Evolutionary conservation across 1,284 basidiomycete genomes (phyloP).

Genomic region (Naganishia albida): DNA sequence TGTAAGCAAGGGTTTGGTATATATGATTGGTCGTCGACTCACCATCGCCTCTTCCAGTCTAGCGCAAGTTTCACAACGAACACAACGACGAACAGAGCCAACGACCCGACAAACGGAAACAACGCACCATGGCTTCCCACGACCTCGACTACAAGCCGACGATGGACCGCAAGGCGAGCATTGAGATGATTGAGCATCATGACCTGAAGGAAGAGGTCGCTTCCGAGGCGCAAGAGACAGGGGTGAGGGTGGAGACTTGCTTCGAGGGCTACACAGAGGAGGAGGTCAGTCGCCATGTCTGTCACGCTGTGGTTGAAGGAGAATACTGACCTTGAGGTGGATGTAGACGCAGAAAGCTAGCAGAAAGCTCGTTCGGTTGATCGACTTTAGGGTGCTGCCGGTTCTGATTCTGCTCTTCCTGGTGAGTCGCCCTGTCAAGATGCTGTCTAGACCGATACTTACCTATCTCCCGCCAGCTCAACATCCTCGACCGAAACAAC

Average conservation of each 20-base stretch:
- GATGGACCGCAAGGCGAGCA: constrained; percentile 16
- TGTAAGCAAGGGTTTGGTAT: neutral
- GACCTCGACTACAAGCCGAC: constrained; percentile 10
- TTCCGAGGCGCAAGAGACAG: constrained; percentile 10
- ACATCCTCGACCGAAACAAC: constrained; percentile 31
- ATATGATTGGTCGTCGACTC: neutral
- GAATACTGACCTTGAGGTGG: neutral
- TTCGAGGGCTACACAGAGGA: constrained; percentile 28
- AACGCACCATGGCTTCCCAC: constrained; percentile 6
- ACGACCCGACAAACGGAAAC: too few species aligned
- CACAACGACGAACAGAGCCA: neutral
- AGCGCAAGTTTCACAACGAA: neutral
- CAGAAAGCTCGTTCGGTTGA: constrained; percentile 28
- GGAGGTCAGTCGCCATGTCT: constrained; percentile 5
- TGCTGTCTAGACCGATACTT: neutral
- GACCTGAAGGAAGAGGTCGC: constrained; percentile 15
- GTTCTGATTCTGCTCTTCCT: constrained; percentile 27
- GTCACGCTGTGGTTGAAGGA: neutral
- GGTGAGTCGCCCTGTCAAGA: constrained; percentile 7
- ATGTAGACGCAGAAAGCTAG: constrained; percentile 10
- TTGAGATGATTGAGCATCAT: constrained; percentile 31
- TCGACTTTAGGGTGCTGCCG: constrained; percentile 30
- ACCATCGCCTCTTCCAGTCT: neutral
- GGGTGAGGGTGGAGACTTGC: constrained; percentile 22
- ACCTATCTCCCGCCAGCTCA: constrained; percentile 12